Conservation (phyloP, 1,284 basidiomycete species). For the Moniliophthora roreri region DNA sequence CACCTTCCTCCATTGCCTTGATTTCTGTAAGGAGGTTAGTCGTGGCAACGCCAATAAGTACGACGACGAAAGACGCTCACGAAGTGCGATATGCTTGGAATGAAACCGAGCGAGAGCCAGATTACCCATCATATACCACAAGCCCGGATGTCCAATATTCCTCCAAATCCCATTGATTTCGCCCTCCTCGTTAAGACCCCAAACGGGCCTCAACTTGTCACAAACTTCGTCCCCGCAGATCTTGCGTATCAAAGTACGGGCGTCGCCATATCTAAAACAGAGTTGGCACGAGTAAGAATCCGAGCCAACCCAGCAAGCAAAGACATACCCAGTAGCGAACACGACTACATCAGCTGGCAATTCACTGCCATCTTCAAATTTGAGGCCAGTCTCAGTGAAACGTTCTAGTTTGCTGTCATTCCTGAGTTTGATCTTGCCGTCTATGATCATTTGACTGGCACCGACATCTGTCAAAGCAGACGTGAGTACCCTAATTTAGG, state of each 20-base stretch:
- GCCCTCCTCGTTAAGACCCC: constrained; percentile 66
- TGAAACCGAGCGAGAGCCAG: constrained; percentile 44
- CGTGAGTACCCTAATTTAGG: background rate
- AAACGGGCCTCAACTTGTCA: constrained; percentile 47
- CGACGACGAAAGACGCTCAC: constrained; percentile 26
- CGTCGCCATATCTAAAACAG: constrained; percentile 16
- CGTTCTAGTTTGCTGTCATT: constrained; percentile 53
- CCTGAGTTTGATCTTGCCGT: constrained; percentile 73
- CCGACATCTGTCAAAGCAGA: constrained; percentile 59
- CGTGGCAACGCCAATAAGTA: background rate
- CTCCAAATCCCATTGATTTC: constrained; percentile 53
- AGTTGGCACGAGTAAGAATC: background rate
- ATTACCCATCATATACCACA: constrained; percentile 59
- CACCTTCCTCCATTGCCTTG: constrained; percentile 54
- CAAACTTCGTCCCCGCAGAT: constrained; percentile 50
- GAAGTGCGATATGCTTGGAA: constrained; percentile 47
- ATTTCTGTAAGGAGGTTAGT: constrained; percentile 45
- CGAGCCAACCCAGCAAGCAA: constrained; percentile 2
- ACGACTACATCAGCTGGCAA: constrained; percentile 64
- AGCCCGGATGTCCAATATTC: constrained; percentile 48
- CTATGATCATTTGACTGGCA: constrained; percentile 60
- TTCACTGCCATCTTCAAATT: constrained; percentile 63
- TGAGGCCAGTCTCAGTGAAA: constrained; percentile 51
- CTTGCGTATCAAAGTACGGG: constrained; percentile 26
- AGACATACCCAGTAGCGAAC: constrained; percentile 56